Conservation (phyloP, 2,329 filamentous ascomycete genomes). For the Fusarium pseudoanthophilum region DNA sequence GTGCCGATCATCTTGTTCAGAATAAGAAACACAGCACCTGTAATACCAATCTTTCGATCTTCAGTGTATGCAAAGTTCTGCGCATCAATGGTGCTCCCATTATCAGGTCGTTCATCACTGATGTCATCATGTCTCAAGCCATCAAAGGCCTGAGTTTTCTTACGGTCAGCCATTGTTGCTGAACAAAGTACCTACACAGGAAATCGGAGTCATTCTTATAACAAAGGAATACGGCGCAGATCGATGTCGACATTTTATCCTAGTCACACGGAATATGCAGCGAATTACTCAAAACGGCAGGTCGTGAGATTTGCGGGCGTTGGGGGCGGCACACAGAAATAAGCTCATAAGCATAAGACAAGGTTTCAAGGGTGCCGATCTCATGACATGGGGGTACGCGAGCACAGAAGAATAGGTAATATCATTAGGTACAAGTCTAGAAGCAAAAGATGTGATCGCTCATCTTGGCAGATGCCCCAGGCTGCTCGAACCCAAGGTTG, state of each 20-base stretch:
- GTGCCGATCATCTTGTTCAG: slow-evolving; percentile 70
- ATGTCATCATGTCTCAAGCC: slow-evolving; percentile 15
- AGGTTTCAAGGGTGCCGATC: slow-evolving; percentile 16
- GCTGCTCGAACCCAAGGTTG: slow-evolving; percentile 61
- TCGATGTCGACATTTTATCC: slow-evolving; percentile 34
- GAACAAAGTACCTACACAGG: background rate
- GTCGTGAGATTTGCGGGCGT: slow-evolving; percentile 15
- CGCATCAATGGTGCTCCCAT: slow-evolving; percentile 52
- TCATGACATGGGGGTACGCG: background rate
- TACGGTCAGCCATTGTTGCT: slow-evolving; percentile 29
- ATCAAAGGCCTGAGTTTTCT: slow-evolving; percentile 12
- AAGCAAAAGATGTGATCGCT: slow-evolving; percentile 67
- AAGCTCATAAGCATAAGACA: slow-evolving; percentile 31
- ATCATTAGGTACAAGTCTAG: slow-evolving; percentile 40
- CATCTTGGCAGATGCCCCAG: slow-evolving; percentile 62
- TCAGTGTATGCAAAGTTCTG: slow-evolving; percentile 53
- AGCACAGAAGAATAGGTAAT: background rate
- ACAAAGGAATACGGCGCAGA: background rate
- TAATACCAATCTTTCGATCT: slow-evolving; percentile 62
- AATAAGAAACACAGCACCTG: slow-evolving; percentile 64
- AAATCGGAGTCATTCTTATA: background rate
- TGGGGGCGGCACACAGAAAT: slow-evolving; percentile 20
- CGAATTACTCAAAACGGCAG: slow-evolving; percentile 29
- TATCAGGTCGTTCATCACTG: slow-evolving; percentile 39
- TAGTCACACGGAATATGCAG: background rate